phyloP scores from a whole-genome alignment of 331 rosid species.

The Acacia concinna region DNA sequence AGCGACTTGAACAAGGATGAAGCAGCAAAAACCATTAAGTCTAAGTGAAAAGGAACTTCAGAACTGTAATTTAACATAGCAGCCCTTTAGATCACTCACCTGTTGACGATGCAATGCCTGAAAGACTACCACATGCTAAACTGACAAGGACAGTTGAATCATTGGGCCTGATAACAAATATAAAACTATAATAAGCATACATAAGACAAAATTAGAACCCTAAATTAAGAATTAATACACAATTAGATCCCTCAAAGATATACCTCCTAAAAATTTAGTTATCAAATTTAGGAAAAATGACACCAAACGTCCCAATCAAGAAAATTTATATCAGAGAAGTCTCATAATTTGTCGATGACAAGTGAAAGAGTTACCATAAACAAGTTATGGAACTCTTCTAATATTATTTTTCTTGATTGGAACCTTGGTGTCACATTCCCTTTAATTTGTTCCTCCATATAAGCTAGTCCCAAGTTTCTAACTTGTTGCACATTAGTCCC shows the following conservation, averaged over 20 bases:
- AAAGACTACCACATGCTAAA: conserved; percentile 93
- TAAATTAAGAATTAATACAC: neutral
- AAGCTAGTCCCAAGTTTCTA: neutral
- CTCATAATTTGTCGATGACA: no score
- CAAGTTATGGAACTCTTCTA: no score
- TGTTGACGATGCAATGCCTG: conserved; percentile 97
- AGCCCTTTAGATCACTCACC: conserved; percentile 64
- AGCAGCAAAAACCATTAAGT: neutral
- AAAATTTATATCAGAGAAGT: no score
- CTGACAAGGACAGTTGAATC: conserved; percentile 78
- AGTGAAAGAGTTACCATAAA: no score
- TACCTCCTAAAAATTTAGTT: neutral
- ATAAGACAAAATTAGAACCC: neutral
- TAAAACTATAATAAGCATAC: conserved; percentile 7
- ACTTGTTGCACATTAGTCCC: neutral
- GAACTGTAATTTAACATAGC: conserved; percentile 16
- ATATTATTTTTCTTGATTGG: no score
- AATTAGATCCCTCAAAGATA: neutral
- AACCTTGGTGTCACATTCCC: no score
- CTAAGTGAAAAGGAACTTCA: conserved; percentile 7
- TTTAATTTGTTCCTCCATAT: neutral
- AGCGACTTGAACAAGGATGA: conserved; percentile 12
- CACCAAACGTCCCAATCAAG: no score
- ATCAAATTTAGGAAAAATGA: no score
- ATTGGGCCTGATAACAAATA: conserved; percentile 51